These are phyloP conservation scores for Phytopythium oedochilum DNA, from an alignment of 352 stramenopile species.

Conservation along the genomic window DNA sequence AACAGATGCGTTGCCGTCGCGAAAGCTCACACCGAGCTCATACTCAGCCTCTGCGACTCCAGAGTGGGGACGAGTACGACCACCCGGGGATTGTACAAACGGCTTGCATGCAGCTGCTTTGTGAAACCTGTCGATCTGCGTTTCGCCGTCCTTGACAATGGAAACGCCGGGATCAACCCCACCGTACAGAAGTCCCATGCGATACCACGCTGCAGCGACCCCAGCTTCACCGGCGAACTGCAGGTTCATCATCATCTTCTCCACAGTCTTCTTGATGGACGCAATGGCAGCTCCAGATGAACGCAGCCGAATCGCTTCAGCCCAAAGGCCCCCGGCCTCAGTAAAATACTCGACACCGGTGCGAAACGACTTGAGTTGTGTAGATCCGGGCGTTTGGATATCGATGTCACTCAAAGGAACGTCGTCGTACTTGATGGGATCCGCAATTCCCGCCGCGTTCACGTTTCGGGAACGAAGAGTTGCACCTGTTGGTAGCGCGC, in stretches of 20 bases:
- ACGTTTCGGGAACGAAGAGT: neutral
- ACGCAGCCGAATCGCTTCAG: neutral
- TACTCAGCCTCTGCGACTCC: constrained; percentile 33
- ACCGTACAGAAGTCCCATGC: constrained; percentile 30
- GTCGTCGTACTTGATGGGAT: constrained; percentile 28
- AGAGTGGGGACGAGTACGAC: constrained; percentile 19
- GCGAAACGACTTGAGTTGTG: constrained; percentile 15
- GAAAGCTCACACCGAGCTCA: constrained; percentile 29
- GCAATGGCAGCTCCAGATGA: neutral
- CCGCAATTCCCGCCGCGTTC: neutral
- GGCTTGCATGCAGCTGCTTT: constrained; percentile 23
- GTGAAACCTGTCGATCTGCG: constrained; percentile 29
- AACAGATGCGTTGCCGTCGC: constrained; percentile 17
- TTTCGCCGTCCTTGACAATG: constrained; percentile 14
- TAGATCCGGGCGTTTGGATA: constrained; percentile 13
- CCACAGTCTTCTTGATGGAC: constrained; percentile 8
- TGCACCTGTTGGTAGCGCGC: neutral
- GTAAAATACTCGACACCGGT: constrained; percentile 16
- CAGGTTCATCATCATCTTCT: constrained; percentile 17
- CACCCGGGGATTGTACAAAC: constrained; percentile 27
- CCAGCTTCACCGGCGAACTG: constrained; percentile 23
- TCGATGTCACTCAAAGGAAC: constrained; percentile 25
- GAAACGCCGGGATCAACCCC: constrained; percentile 17
- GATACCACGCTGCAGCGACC: constrained; percentile 32
- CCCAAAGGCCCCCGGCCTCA: constrained; percentile 9